Evolutionary conservation across 176 grass and related monocot species (phyloP), one percentile per base, ranked within the genome.

Genomic region (Sorghum bicolor): DNA sequence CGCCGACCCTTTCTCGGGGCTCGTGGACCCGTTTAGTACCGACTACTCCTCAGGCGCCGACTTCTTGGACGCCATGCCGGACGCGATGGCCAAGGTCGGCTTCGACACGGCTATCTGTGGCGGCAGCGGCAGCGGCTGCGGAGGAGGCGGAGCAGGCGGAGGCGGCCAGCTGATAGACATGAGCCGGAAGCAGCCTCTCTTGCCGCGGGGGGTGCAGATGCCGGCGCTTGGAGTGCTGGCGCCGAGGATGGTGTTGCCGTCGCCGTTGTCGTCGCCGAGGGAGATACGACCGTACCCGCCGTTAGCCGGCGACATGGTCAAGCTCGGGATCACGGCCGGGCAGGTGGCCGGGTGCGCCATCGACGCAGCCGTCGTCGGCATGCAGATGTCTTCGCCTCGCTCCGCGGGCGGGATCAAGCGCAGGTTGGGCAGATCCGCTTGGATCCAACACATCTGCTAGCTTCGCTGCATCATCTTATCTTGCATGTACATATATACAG

Each of bases 381-480:
- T 86, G 88, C 89, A 92, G 91, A 96, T 99, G 93, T 89, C 89
- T 15, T 89, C 91, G 22, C 91, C 89, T 17, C 80, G 81, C 25
- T 19, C 68, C 47, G 65, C 65, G 0, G 62, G 89, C 34, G 89
- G 86, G 64, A 92, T 96, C 87, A 96, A 96, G 76, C 81, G 93
- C 82, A 96, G 93, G 93, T 96, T 67, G 29, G 68, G 22, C 76
- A 90, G 88, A 87, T 90, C 88, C 78, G 83, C 67, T 17, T 45
- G 1, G 70, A 76, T 81, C 63, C 47, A 74, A 67, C 12, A 67
- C 24, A 44, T 67, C 26, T 47, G 25, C n/a, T 60, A 68, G 16
- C 36, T 61, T 74, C 19, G 61, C 12, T 53, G 13, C 38, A 72
- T 75, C 37, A 73, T 67, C 30, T 62, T 76, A 73, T 53, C n/a